Percentiles rank a stretch among this genome's conserved stretches.
Evolutionary conservation across 73 alveolate genomes (phyloP).

Genomic region (Paramecium sonneborni): DNA sequence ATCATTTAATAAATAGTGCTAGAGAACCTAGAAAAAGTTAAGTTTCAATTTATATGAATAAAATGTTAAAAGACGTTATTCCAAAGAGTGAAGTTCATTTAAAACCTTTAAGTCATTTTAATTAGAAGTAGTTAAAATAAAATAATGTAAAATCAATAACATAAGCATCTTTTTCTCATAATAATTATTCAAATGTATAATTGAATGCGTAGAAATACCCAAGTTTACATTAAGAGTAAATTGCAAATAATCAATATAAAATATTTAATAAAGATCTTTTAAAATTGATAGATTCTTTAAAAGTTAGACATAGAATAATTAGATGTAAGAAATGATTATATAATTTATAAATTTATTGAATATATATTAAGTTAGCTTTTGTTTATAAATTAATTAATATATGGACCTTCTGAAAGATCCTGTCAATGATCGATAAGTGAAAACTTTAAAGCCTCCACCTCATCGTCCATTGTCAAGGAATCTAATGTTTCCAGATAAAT

Average conservation of each 20-base stretch:
- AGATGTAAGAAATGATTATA: constrained; percentile 36
- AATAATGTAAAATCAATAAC: neutral
- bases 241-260: neutral
- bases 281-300: neutral
- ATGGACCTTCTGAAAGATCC: constrained; percentile 66
- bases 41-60: neutral
- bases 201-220: neutral
- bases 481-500: constrained; percentile 59
- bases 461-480: constrained; percentile 58
- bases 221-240: neutral
- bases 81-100: neutral
- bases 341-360: neutral
- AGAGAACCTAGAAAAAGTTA: constrained; percentile 10
- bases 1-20: neutral
- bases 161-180: neutral
- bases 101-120: neutral
- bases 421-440: constrained; percentile 57
- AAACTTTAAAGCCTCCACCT: constrained; percentile 65
- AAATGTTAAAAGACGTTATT: constrained; percentile 17
- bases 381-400: neutral
- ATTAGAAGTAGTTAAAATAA: neutral
- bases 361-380: neutral
- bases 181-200: neutral
- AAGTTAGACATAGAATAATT: neutral
- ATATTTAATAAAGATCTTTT: neutral